Base-by-base conservation (phyloP, 2,329 filamentous ascomycete species). In the Colletotrichum coccodes region DNA sequence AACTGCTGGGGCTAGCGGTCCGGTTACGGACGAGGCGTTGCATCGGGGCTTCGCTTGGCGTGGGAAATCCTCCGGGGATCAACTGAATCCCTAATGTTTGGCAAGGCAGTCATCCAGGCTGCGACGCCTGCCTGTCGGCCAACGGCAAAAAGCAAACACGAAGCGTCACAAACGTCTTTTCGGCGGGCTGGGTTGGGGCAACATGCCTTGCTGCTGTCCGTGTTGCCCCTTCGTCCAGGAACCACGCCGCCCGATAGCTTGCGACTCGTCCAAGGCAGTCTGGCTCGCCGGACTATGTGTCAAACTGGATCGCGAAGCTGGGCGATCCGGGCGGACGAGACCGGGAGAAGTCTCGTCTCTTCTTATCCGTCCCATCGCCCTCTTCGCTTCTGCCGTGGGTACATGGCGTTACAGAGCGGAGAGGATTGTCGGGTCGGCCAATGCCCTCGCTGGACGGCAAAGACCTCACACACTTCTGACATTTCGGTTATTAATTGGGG, bases 61-160 rank as follows among this genome's bases (percentile, higher is more conserved):
- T 66, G 59, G 67, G 61, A 69, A 66, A 71, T 71, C 60, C 52
- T 71, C 60, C 69, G 66, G 56, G n/a, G n/a, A 61, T 49, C 49
- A 49, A 54, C 21, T 40, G 42, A 46, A 36, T 46, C 50, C 36
- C 42, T 40, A 46, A 46, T 46, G 54, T 46, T 26, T 38, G 28
- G 32, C 42, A 34, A 38, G 36, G 28, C 36, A 38, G 28, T 63
- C 40, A 36, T 32, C 49, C 16, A 23, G 34, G 34, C 50, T 14
- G 38, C 16, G 46, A 23, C 14, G 30, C 44, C 52, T 30, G 36
- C 42, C 42, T 38, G 38, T 38, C 57, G 36, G 57, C 44, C 30
- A 58, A 58, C 50, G 42, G 63, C 44, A 58, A 61, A 68, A 70
- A 68, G 50, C 63, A 70, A 67, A 57, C 26, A 58, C 28, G n/a